Base-by-base conservation (phyloP, 495 filamentous ascomycete genomes). In the Alectoria sarmentosa region DNA sequence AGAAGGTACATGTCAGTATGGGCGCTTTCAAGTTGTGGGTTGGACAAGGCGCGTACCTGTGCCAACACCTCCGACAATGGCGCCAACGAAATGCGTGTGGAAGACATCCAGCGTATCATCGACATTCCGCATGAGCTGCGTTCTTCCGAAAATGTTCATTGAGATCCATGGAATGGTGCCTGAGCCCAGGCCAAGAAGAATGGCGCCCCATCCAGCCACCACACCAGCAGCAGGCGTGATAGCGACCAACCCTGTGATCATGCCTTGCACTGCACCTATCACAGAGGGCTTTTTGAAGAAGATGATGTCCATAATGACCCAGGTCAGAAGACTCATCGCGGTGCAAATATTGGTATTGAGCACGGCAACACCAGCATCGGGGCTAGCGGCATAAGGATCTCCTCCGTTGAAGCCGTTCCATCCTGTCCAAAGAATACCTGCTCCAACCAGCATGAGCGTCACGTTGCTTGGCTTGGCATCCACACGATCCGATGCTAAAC, bases 381-480 rank as follows among this genome's bases (percentile, higher is more conserved):
- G 77, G 64, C 75, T 78, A 15, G 82, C 81, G 36, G 80, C 74
- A 65, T 83, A 83, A 13, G 82, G 82, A 71, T 83, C 82, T 67
- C 82, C 82, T 61, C 81, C 81, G 62, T 84, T 83, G 76, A 84
- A 84, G 39, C 81, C 81, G 72, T 82, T 82, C 81, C 81, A 84
- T 69, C 81, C 81, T 30, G 80, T 75, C 82, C 82, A 84, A 8
- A 84, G 75, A 37, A 84, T 81, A 30, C 81, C 81, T 10, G 80
- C 80, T 44, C 82, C 82, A 36, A 80, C 75, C 38, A 84, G 67
- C 69, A 81, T 77, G 42, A 80, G 73, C 15, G 80, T 66, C 58
- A 82, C 74, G 66, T 82, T 84, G 74, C 82, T 82, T 1, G 82
- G 82, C 32, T 71, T 73, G 63, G 77, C 77, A 62, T 78, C 77